Percentiles rank a stretch among this genome's conserved stretches.
These are phyloP conservation scores for Melanomma pulvis-pyrius DNA, from an alignment of 495 filamentous ascomycete species.

Conservation along the genomic window DNA sequence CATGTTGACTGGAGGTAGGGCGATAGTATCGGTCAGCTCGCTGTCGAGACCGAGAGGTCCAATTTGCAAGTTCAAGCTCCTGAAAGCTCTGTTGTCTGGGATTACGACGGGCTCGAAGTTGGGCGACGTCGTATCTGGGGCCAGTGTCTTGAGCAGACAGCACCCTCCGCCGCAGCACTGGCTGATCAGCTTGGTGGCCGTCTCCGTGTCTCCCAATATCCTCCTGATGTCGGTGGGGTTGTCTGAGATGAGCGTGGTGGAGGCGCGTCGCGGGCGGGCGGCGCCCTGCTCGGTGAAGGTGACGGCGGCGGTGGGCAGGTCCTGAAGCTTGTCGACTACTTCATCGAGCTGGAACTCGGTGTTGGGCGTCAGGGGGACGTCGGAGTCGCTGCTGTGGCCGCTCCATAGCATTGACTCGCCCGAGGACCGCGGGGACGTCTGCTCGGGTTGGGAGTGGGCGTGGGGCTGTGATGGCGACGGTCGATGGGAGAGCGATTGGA, in stretches of 20 bases:
- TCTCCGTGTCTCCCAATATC: slow-evolving; percentile 61
- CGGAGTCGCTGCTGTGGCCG: slow-evolving; percentile 49
- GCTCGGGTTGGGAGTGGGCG: slow-evolving; percentile 21
- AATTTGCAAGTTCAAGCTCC: slow-evolving; percentile 73
- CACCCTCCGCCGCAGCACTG: slow-evolving; percentile 92
- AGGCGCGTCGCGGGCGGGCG: slow-evolving; percentile 66
- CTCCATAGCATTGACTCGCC: slow-evolving; percentile 50
- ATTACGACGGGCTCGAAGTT: slow-evolving; percentile 60
- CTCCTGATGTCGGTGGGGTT: slow-evolving; percentile 73
- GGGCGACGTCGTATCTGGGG: slow-evolving; percentile 56
- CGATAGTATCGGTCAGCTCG: slow-evolving; percentile 66
- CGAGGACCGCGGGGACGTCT: slow-evolving; percentile 46
- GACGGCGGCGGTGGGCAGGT: slow-evolving; percentile 42
- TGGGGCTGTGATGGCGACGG: no score
- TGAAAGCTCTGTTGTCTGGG: slow-evolving; percentile 85
- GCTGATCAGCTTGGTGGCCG: slow-evolving; percentile 56
- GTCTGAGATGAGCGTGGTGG: slow-evolving; percentile 77
- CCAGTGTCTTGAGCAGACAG: slow-evolving; percentile 69
- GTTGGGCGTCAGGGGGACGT: slow-evolving; percentile 56
- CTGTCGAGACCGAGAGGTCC: slow-evolving; percentile 69
- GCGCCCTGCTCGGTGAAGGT: slow-evolving; percentile 36
- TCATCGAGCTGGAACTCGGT: slow-evolving; percentile 56
- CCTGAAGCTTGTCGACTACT: slow-evolving; percentile 46
- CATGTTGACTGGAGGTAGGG: slow-evolving; percentile 73
- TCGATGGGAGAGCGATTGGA: background rate